Conservation (phyloP, 352 stramenopile species). For the Peronosclerospora sorghi region DNA sequence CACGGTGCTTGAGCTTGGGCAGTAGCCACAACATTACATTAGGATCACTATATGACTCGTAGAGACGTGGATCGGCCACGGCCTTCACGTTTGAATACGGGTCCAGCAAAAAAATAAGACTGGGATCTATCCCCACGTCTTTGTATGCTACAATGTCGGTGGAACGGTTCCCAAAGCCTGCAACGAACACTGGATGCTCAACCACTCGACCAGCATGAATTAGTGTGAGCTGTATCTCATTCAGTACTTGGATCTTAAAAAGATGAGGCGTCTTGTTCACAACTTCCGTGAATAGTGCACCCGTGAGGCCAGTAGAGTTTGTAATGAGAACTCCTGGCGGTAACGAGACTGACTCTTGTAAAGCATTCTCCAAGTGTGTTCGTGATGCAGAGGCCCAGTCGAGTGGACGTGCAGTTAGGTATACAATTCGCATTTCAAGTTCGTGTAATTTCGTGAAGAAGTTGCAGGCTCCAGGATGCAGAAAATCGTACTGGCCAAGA, state of each 20-base stretch:
- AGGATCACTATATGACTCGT: conserved; percentile 72
- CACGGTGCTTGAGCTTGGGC: conserved; percentile 70
- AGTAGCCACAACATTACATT: conserved; percentile 73
- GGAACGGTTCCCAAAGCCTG: conserved; percentile 77
- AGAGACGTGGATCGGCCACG: conserved; percentile 47
- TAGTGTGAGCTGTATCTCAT: conserved; percentile 69
- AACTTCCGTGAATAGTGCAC: conserved; percentile 71
- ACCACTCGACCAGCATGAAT: conserved; percentile 63
- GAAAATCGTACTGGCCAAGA: conserved; percentile 73
- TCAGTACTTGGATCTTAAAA: conserved; percentile 76
- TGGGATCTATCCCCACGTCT: conserved; percentile 55
- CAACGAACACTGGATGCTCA: conserved; percentile 74
- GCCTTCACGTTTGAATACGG: conserved; percentile 67
- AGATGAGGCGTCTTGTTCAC: conserved; percentile 79
- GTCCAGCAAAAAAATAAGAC: conserved; percentile 76
- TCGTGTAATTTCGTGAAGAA: conserved; percentile 78
- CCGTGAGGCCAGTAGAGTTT: conserved; percentile 68
- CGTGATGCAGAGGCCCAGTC: conserved; percentile 66
- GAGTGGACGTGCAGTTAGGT: conserved; percentile 68
- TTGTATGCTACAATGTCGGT: conserved; percentile 75
- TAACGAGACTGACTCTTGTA: conserved; percentile 42
- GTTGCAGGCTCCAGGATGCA: conserved; percentile 64
- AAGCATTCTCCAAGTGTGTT: conserved; percentile 63
- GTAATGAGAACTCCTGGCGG: conserved; percentile 68
- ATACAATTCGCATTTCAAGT: conserved; percentile 62